Evolutionary conservation across 2,329 filamentous ascomycete genomes (phyloP).

Genomic region (Camillea tinctor): DNA sequence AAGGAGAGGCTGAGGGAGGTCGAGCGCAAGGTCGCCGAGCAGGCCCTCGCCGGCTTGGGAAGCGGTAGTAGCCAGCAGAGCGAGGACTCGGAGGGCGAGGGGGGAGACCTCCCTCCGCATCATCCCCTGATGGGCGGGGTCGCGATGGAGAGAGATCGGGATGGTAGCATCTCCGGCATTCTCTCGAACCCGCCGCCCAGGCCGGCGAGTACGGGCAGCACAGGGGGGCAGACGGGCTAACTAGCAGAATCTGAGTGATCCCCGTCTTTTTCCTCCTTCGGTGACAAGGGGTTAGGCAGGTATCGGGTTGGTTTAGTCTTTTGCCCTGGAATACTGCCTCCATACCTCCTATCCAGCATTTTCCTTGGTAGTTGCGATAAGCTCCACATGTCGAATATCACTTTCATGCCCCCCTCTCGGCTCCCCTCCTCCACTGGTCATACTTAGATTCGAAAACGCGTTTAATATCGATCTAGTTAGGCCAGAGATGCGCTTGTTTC

Average conservation of each 20-base stretch:
- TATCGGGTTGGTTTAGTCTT: neutral
- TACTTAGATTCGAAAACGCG: too few relatives aligned
- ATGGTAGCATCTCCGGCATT: slow-evolving; percentile 23
- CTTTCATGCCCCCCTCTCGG: too few relatives aligned
- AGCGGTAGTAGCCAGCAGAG: slow-evolving; percentile 34
- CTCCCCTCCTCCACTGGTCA: too few relatives aligned
- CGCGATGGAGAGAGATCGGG: slow-evolving; percentile 41
- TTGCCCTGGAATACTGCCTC: too few relatives aligned
- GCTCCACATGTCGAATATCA: too few relatives aligned
- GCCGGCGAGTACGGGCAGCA: slow-evolving; percentile 41
- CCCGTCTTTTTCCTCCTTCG: neutral
- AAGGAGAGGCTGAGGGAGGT: slow-evolving; percentile 55
- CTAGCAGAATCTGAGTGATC: slow-evolving; percentile 9
- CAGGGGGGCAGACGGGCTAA: slow-evolving; percentile 32
- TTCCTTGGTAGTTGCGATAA: too few relatives aligned
- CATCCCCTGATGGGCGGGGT: slow-evolving; percentile 28
- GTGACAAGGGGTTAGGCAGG: slow-evolving; percentile 2
- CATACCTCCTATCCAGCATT: too few relatives aligned
- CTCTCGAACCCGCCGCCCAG: slow-evolving; percentile 39
- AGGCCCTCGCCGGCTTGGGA: slow-evolving; percentile 36
- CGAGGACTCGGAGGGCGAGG: slow-evolving; percentile 35
- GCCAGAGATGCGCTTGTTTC: too few relatives aligned
- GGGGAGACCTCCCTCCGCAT: slow-evolving; percentile 12
- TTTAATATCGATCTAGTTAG: too few relatives aligned
- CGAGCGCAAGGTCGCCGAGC: slow-evolving; percentile 44